Percentiles rank a stretch among this genome's conserved stretches.
These are phyloP conservation scores for Ceratocystis colombiana DNA, from an alignment of 2,329 filamentous ascomycete species.

Conservation along the genomic window DNA sequence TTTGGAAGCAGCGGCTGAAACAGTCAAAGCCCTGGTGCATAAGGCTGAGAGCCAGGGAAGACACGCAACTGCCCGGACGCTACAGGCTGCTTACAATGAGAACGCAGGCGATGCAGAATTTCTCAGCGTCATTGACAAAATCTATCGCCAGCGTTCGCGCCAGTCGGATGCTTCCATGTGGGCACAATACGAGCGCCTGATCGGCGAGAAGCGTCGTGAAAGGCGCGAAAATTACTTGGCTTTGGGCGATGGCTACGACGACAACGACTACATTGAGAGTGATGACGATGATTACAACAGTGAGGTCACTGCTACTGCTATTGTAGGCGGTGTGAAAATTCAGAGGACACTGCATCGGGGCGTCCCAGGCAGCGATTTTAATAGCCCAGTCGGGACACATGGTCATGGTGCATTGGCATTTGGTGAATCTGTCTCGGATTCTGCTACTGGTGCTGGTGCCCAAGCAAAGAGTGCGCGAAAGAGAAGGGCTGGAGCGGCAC, in stretches of 20 bases:
- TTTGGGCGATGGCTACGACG: constrained; percentile 4
- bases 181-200: constrained; percentile 41
- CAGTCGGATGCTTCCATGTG: constrained; percentile 44
- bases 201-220: constrained; percentile 47
- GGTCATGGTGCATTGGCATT: background rate
- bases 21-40: constrained; percentile 47
- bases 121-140: constrained; percentile 47
- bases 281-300: background rate
- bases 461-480: constrained; percentile 19
- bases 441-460: background rate
- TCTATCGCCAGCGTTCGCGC: constrained; percentile 51
- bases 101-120: constrained; percentile 43
- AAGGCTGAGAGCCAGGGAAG: constrained; percentile 47
- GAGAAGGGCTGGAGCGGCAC: constrained; percentile 22
- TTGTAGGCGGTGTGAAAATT: background rate
- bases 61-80: constrained; percentile 53
- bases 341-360: background rate
- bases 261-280: background rate
- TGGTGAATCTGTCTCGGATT: constrained; percentile 4
- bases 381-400: background rate
- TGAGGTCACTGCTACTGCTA: background rate
- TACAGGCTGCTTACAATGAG: constrained; percentile 52
- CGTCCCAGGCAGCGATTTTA: background rate
- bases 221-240: constrained; percentile 39
- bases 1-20: constrained; percentile 22